phyloP scores from a whole-genome alignment of 2,329 filamentous ascomycete species.

The Fusarium sp. region DNA sequence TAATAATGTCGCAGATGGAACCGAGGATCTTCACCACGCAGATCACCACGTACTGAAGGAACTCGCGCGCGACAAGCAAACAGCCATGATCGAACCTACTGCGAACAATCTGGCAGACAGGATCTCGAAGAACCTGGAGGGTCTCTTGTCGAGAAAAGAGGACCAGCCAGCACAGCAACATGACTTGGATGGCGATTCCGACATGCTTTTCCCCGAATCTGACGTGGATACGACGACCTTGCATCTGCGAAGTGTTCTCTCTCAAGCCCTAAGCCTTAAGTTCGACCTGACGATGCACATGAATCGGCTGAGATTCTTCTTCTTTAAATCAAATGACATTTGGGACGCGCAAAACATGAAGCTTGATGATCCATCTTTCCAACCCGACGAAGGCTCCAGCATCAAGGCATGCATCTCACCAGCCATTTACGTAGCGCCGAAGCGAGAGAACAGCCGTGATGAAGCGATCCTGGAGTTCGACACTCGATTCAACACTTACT shows the following conservation, averaged over 20 bases:
- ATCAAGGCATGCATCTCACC: background rate
- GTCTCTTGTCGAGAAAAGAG: background rate
- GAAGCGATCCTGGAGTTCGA: background rate
- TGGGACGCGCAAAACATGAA: background rate
- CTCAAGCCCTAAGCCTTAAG: background rate
- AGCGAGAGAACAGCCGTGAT: background rate
- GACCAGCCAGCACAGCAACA: background rate
- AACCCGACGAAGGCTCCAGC: background rate
- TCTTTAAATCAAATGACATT: background rate
- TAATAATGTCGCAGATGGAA: background rate
- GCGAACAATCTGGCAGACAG: background rate
- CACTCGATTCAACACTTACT: background rate
- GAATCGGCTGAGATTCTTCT: background rate
- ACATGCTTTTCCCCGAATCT: background rate
- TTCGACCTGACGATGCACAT: background rate
- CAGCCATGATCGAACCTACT: background rate
- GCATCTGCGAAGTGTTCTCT: background rate
- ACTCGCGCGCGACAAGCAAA: background rate
- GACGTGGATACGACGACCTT: background rate
- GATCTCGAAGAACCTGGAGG: background rate
- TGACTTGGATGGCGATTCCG: background rate
- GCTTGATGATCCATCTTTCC: background rate
- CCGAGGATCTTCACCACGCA: background rate
- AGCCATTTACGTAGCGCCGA: background rate
- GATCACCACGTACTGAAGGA: background rate